Evolutionary conservation across 2,329 filamentous ascomycete species (phyloP).

Genomic region (Huntiella omanensis): DNA sequence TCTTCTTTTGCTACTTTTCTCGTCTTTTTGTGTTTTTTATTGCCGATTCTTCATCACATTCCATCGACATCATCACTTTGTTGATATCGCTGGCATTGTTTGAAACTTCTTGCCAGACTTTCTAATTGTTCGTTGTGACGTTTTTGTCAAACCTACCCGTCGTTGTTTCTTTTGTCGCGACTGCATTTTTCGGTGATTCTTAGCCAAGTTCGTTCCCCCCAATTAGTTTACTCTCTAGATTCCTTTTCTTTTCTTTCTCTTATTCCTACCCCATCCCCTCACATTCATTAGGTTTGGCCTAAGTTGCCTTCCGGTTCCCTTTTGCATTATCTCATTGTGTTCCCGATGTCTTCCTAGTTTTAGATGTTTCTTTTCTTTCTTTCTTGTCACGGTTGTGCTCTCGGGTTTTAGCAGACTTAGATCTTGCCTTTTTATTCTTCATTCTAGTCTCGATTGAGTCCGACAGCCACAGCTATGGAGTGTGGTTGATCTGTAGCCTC

Average conservation of each 20-base stretch:
- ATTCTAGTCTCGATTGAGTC: too few relatives aligned
- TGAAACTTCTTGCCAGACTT: neutral
- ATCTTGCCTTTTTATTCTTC: too few relatives aligned
- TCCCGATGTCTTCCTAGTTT: neutral
- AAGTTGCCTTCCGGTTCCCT: neutral
- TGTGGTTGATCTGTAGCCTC: too few relatives aligned
- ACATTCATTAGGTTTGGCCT: neutral
- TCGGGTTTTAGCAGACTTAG: slow-evolving; percentile 6
- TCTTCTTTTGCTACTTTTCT: neutral
- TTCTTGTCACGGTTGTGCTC: neutral
- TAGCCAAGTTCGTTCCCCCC: slow-evolving; percentile 11
- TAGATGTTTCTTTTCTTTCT: slow-evolving; percentile 3
- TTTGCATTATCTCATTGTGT: neutral
- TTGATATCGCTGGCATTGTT: neutral
- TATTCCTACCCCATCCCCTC: neutral
- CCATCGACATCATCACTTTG: neutral
- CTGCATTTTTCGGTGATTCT: neutral
- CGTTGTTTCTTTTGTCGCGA: slow-evolving; percentile 2
- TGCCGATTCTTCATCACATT: neutral
- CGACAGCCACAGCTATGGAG: too few relatives aligned
- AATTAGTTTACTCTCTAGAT: neutral
- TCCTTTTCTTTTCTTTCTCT: neutral
- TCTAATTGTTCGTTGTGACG: neutral
- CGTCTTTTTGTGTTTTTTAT: neutral
- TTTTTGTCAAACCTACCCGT: neutral